Percentiles rank a stretch among this genome's conserved stretches.
Conservation (phyloP, 192 early-diverging fungal genomes). For the Podila epigama region DNA sequence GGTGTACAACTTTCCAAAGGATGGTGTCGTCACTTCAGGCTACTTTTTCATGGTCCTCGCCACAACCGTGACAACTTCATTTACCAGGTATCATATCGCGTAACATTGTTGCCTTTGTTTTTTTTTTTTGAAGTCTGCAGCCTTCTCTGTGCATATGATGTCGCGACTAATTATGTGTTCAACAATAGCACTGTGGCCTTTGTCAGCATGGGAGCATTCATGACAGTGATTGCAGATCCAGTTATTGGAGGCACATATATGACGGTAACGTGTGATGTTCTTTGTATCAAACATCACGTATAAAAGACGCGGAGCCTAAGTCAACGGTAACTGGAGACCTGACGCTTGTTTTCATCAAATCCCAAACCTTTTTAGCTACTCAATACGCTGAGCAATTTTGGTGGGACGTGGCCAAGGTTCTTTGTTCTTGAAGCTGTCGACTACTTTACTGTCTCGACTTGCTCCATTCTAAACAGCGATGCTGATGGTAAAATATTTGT, state of each 20-base stretch:
- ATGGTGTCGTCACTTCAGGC: conserved; percentile 62
- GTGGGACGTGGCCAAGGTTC: conserved; percentile 96
- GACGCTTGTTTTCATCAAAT: neutral
- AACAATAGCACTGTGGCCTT: conserved; percentile 87
- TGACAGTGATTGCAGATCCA: conserved; percentile 95
- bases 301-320: neutral
- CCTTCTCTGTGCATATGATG: too few relatives aligned
- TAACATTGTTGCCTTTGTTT: too few relatives aligned
- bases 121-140: too few relatives aligned
- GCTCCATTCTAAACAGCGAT: conserved; percentile 49
- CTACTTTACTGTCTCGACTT: conserved; percentile 83
- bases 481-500: conserved; percentile 12
- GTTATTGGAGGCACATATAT: conserved; percentile 91
- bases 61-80: conserved; percentile 83
- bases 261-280: too few relatives aligned
- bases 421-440: conserved; percentile 94
- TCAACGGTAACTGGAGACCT: neutral
- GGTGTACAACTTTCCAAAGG: conserved; percentile 77
- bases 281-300: too few relatives aligned
- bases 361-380: conserved; percentile 57
- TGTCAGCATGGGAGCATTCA: conserved; percentile 94
- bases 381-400: conserved; percentile 96
- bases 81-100: conserved; percentile 67
- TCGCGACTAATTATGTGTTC: neutral
- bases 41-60: conserved; percentile 85